Evolutionary conservation across 306 rosid genomes (phyloP), one percentile per base, ranked within the genome.

Genomic region (Echinosophora koreensis): DNA sequence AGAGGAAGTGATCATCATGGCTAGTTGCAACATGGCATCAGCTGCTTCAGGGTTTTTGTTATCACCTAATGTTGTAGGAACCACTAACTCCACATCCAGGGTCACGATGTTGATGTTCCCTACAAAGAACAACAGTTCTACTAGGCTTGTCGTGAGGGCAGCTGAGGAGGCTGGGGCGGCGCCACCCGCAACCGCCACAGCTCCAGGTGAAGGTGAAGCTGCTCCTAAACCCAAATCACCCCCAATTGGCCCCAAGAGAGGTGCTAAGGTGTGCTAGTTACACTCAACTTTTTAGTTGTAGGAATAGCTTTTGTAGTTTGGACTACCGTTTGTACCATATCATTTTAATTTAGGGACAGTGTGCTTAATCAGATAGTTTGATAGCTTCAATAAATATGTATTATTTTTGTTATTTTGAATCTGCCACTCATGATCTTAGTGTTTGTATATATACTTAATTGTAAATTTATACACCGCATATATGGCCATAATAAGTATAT

Each of bases 221-320:
- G 68, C 88, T 35, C 63, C 91, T 5, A 88, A 88, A 55, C 84
- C 96, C 27, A 90, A 88, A 84, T 89, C 95, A 27, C 89, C 90
- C 8, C 89, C 95, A 2, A 83, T 90, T 81, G 96, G 96, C 70
- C 96, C 96, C 83, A 90, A 90, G 81, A 90, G 96, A 86, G 96
- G 96, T 63, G 37, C 91, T 6, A 90, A 90, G 96, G 96, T 90
- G 18, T 49, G 82, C 62, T 41, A 41, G 3, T 42, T 47, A n/a
- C 50, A 42, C 65, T 28, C 34, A 35, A 38, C 16, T 32, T 63
- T 13, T 73, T 11, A 42, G 6, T n/a, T n/a, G 5, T 39, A 4
- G 47, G 28, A 62, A 4, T 32, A 68, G 73, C 30, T 69, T 18
- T 35, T 37, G 6, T 3, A 5, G 17, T 44, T 66, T 42, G 22